Evolutionary conservation across 306 rosid genomes (phyloP), one percentile per base, ranked within the genome.

Genomic region (Chamaecrista fasciculata): DNA sequence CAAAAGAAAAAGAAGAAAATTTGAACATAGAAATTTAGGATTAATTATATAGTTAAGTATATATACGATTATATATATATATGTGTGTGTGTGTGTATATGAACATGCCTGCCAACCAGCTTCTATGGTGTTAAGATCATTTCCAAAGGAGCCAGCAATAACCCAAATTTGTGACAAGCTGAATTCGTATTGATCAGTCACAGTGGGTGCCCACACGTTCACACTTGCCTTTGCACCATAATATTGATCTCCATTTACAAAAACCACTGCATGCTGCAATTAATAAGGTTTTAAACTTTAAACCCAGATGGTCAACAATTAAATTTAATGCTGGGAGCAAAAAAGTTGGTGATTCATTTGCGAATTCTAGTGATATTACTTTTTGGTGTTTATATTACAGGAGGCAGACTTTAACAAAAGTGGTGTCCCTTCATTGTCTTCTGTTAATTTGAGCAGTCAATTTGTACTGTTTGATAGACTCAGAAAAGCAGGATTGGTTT

Each of bases 41-140:
- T n/a, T n/a, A n/a, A n/a, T n/a, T n/a, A n/a, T n/a, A n/a, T n/a
- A n/a, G n/a, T n/a, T n/a, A n/a, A n/a, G n/a, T n/a, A n/a, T n/a
- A n/a, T n/a, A n/a, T n/a, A n/a, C n/a, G n/a, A n/a, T n/a, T n/a
- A n/a, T n/a, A n/a, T n/a, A n/a, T n/a, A n/a, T n/a, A n/a, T n/a
- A n/a, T n/a, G n/a, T n/a, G n/a, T n/a, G n/a, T n/a, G n/a, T n/a
- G n/a, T n/a, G n/a, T n/a, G n/a, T n/a, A n/a, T n/a, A 60, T 62
- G 68, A 48, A 82, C 91, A 72, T 81, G 72, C 99, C 97, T 95
- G 99, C 99, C 99, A 95, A 66, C 99, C 99, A 74, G 99, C 99
- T 87, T 95, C 99, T 37, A 95, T 84, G 81, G 99, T 95, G 61
- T 95, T 95, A 0, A 95, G 80, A 77, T 95, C 97, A 75, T 91